Base-by-base conservation (phyloP, 1,284 basidiomycete species). In the Grifola frondosa region DNA sequence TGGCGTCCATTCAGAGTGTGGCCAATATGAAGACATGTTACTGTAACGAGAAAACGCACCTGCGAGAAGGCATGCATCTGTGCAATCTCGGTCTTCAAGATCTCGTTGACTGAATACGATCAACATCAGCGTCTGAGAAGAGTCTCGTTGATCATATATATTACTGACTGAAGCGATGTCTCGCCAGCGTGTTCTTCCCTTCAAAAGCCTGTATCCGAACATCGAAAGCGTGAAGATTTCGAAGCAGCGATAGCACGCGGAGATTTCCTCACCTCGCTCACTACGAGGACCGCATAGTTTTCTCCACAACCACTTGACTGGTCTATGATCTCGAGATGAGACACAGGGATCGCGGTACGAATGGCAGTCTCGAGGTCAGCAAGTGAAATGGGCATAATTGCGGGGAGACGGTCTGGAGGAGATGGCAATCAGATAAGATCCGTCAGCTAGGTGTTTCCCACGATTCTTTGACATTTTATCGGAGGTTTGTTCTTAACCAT, bases 21-120 rank as follows among this genome's bases (percentile, higher is more conserved):
- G 17, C 17, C n/a, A 11, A 8, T 24, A 34, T 13, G 16, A 22
- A 21, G 23, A 15, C 23, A 22, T 19, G 11, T n/a, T 11, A 16
- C 39, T 21, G 29, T 11, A n/a, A 37, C 12, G 11, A 23, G 8
- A 23, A 16, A 13, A 43, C 68, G 42, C 50, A 88, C 88, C 80
- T 91, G 88, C 8, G 88, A 88, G 63, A 91, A 91, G 4, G 88
- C 88, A 56, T 91, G 88, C 76, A 91, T 83, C 48, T 84, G 75
- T 1, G 83, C 70, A 44, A 91, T 89, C 54, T 89, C 72, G 6
- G 68, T 66, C 65, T 86, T 90, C 58, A 91, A 60, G 11, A 81
- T 55, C 23, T 88, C 82, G 57, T 91, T 90, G 42, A 91, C 88
- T 90, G 42, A 9, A 21, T 17, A 30, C 43, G 48, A 16, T 39